Evolutionary conservation across 805 yeast species (phyloP), one percentile per base, ranked within the genome.

Genomic region (Saturnispora quitensis): DNA sequence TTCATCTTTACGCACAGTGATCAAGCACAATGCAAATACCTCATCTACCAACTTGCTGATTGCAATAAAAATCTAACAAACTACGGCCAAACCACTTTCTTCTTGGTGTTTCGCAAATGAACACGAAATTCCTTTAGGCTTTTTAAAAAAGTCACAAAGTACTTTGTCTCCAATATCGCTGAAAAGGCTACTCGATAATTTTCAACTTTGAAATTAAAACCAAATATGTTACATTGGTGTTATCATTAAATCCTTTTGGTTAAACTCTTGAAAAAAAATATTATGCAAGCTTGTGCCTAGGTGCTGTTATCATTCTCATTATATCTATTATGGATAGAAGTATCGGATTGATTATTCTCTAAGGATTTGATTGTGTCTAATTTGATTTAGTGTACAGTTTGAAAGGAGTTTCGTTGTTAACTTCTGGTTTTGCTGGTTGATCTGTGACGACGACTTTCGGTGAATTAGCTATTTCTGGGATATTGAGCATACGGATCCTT

Each of bases 381-480:
- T 38, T 18, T 7, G 42, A 7, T 38, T 38, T 38, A 38, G 13
- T 18, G 24, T 20, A 17, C 5, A 13, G 17, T 38, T 17, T 20
- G 9, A 13, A 40, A 13, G 31, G 44, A 6, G 24, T 40, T 22
- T 24, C 9, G 5, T 40, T 13, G 10, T 31, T 31, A 31, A 24
- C 17, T 22, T 18, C 28, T 38, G 42, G 25, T 27, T 40, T 24
- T n/a, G 44, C 20, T 10, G 44, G 12, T 13, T 40, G 18, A 40
- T 40, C 44, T 22, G 31, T 22, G 25, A 24, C 31, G 25, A 24
- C 31, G 15, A 18, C 8, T 3, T 43, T 43, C 35, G 51, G 51
- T 4, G 51, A 49, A 49, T 17, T 35, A 10, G 51, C 43, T 17
- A 49, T 34, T 43, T 49, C 47, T n/a, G 51, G 51, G n/a, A 49